phyloP scores from a whole-genome alignment of 2,329 filamentous ascomycete species.

The Arachnopeziza araneosa region DNA sequence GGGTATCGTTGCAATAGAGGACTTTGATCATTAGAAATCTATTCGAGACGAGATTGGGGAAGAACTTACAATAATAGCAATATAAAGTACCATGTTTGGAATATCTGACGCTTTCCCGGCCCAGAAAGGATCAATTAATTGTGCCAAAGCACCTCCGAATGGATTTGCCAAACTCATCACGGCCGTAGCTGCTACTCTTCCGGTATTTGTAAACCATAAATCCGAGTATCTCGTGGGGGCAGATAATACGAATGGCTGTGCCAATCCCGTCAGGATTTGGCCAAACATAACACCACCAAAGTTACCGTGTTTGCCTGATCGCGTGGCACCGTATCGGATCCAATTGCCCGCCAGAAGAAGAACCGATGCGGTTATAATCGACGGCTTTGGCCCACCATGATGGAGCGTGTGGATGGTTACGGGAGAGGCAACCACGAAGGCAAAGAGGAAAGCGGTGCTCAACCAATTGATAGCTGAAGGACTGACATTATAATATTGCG shows the following conservation, averaged over 20 bases:
- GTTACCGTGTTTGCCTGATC: slow-evolving; percentile 46
- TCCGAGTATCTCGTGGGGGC: slow-evolving; percentile 90
- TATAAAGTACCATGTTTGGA: slow-evolving; percentile 77
- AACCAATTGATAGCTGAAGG: slow-evolving; percentile 88
- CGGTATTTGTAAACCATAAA: slow-evolving; percentile 84
- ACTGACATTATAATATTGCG: slow-evolving; percentile 68
- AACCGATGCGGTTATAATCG: slow-evolving; percentile 67
- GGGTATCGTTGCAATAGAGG: slow-evolving; percentile 61
- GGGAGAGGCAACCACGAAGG: slow-evolving; percentile 71
- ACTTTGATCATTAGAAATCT: slow-evolving; percentile 33
- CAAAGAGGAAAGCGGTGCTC: slow-evolving; percentile 79
- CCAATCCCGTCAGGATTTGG: slow-evolving; percentile 81
- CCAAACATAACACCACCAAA: slow-evolving; percentile 83
- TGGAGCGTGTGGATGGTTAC: slow-evolving; percentile 72
- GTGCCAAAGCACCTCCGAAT: slow-evolving; percentile 80
- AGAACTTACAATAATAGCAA: slow-evolving; percentile 73
- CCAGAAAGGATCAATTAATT: slow-evolving; percentile 79
- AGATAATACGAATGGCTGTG: slow-evolving; percentile 86
- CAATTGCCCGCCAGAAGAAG: slow-evolving; percentile 82
- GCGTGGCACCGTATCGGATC: slow-evolving; percentile 75
- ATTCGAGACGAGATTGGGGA: slow-evolving; percentile 7
- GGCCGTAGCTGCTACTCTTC: slow-evolving; percentile 82
- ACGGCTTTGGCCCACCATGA: slow-evolving; percentile 66
- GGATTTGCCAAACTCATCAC: slow-evolving; percentile 82
- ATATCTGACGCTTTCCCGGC: slow-evolving; percentile 56